Evolutionary conservation across 139 green algal genomes (phyloP).

Genomic region (Closterium sp.): DNA sequence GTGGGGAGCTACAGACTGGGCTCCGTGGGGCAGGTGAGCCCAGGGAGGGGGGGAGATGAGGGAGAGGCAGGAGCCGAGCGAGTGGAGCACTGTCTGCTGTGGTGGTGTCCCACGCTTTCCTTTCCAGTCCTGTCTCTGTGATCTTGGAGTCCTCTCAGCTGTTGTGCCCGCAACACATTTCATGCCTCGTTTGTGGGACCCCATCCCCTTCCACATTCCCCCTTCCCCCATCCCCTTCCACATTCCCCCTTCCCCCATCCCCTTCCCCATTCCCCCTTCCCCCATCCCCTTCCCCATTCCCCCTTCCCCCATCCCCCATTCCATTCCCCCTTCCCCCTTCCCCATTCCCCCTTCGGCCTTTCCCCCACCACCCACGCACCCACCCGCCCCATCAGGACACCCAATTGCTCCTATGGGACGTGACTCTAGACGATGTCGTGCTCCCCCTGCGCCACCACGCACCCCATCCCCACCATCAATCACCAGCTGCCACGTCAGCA

Average conservation of each 20-base stretch:
- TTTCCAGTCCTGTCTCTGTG: too few species aligned
- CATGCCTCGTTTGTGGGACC: too few species aligned
- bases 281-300: too few species aligned
- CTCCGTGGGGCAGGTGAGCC: neutral
- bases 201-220: too few species aligned
- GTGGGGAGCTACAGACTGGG: neutral
- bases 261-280: too few species aligned
- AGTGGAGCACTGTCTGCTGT: too few species aligned
- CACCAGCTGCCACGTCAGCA: neutral
- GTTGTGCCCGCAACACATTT: too few species aligned
- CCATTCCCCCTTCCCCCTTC: neutral
- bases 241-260: too few species aligned
- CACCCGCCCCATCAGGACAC: slow-evolving; percentile 65
- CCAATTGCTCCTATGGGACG: slow-evolving; percentile 79
- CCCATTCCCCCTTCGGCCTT: neutral
- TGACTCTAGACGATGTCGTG: slow-evolving; percentile 62
- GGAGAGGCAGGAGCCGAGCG: too few species aligned
- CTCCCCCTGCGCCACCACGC: neutral
- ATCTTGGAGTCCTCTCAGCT: too few species aligned
- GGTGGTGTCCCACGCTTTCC: too few species aligned
- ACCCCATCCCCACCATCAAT: neutral
- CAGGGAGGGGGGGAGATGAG: neutral
- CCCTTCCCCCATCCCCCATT: neutral
- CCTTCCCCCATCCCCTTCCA: too few species aligned
- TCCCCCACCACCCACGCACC: neutral